Evolutionary conservation across 2,329 filamentous ascomycete species (phyloP), one percentile per base, ranked within the genome.

Genomic region (Didymella lethalis): DNA sequence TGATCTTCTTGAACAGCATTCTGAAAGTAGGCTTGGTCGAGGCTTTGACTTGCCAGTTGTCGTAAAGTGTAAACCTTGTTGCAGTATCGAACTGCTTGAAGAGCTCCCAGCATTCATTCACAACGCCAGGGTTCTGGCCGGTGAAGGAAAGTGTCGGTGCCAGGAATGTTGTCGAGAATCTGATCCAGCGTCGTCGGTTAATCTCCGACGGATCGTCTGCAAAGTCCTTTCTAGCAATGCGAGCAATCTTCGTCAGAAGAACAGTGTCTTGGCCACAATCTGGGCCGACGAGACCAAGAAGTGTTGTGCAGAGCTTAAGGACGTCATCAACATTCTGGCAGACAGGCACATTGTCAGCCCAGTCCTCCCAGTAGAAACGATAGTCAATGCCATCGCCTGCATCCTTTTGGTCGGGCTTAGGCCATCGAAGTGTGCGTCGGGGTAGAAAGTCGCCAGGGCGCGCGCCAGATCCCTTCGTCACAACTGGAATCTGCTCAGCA

Each of bases 341-440:
- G 20, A 97, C 81, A 0, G 95, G 96, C 45, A 99, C 84, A 64
- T 95, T 96, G 77, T 98, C 94, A 2, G 88, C 85, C 95, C 95
- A 99, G 67, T 98, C 95, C 59, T 97, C 93, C 88, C 95, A 97
- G 77, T 99, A 99, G 74, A 96, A 98, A 32, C 90, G 87, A 75
- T 97, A 98, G 51, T 90, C 84, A 12, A 82, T 86, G n/a, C 85
- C 84, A 66, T 93, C 91, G 54, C 88, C 88, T 26, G 87, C 87
- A 70, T 95, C 91, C 63, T 84, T 84, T 65, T 87, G 88, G 67
- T 97, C 93, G 5, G 92, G 87, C 68, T 90, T 89, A 4, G 93
- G 90, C 94, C 94, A 97, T 61, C 91, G 86, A 64, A 95, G 82
- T 16, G 86, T 83, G 70, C 90, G 90, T 66, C 86, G 87, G n/a